phyloP scores from a whole-genome alignment of 1,284 basidiomycete species.

The Taiwanofungus camphoratus region DNA sequence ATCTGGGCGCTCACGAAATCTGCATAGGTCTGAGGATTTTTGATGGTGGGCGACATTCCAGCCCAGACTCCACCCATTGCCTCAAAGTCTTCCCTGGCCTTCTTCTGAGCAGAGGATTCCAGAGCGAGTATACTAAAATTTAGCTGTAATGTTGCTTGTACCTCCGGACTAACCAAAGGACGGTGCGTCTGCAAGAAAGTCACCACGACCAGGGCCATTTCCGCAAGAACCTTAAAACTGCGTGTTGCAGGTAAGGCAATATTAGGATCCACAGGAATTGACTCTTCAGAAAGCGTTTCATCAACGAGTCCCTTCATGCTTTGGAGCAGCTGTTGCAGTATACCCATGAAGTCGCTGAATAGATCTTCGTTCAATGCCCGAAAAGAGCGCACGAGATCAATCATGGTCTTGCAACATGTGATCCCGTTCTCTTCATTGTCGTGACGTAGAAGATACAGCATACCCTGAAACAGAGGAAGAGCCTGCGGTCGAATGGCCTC shows the following conservation, averaged over 20 bases:
- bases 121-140: conserved; percentile 74
- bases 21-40: conserved; percentile 75
- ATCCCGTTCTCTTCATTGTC: conserved; percentile 98
- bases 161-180: conserved; percentile 58
- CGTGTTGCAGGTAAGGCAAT: conserved; percentile 63
- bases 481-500: conserved; percentile 76
- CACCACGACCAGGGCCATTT: conserved; percentile 92
- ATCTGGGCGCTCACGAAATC: conserved; percentile 93
- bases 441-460: conserved; percentile 79
- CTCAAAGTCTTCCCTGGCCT: conserved; percentile 77
- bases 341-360: conserved; percentile 75
- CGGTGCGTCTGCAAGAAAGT: conserved; percentile 85
- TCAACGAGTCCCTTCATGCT: conserved; percentile 75
- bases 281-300: conserved; percentile 70
- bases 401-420: conserved; percentile 87
- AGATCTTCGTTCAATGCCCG: conserved; percentile 75
- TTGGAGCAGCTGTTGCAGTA: conserved; percentile 73
- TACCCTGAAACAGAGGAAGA: conserved; percentile 63
- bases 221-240: conserved; percentile 93
- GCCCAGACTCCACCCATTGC: conserved; percentile 80
- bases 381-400: conserved; percentile 73
- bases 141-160: conserved; percentile 71
- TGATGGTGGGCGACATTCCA: conserved; percentile 76
- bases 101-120: conserved; percentile 85
- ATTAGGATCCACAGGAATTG: conserved; percentile 48